phyloP scores from a whole-genome alignment of 108 stramenopile genomes.

The Mayamaea pseudoterrestris region DNA sequence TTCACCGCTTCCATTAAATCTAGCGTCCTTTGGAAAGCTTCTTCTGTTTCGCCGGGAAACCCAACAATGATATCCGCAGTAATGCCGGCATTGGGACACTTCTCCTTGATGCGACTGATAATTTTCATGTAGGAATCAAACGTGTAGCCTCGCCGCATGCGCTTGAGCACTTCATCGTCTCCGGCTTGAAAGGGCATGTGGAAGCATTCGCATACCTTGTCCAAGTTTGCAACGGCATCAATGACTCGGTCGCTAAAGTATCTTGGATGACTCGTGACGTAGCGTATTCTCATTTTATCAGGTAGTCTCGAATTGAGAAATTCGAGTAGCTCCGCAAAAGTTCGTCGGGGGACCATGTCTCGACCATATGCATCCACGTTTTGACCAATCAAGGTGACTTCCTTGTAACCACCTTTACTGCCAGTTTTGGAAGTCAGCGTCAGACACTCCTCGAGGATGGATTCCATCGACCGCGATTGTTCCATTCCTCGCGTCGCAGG shows the following conservation, averaged over 20 bases:
- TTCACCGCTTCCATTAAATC: conserved; percentile 67
- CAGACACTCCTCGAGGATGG: conserved; percentile 67
- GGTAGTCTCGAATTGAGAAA: conserved; percentile 55
- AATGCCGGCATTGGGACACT: conserved; percentile 68
- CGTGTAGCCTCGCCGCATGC: conserved; percentile 87
- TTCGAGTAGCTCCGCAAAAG: conserved; percentile 78
- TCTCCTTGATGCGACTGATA: conserved; percentile 56
- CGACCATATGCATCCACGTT: conserved; percentile 93
- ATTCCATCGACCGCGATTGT: conserved; percentile 78
- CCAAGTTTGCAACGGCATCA: conserved; percentile 73
- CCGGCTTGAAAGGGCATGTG: conserved; percentile 90
- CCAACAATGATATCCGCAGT: conserved; percentile 78
- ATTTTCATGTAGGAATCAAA: conserved; percentile 83
- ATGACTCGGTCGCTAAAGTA: conserved; percentile 89
- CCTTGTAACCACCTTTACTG: conserved; percentile 74
- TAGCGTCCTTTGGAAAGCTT: conserved; percentile 64
- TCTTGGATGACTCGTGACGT: conserved; percentile 86
- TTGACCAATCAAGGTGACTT: conserved; percentile 88
- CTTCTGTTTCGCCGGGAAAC: conserved; percentile 83
- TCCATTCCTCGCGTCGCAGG: conserved; percentile 83
- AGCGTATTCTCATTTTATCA: conserved; percentile 62
- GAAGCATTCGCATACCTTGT: conserved; percentile 79
- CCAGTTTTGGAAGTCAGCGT: conserved; percentile 37
- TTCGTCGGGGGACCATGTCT: conserved; percentile 75
- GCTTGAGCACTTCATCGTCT: conserved; percentile 61